Percentiles rank a stretch among this genome's conserved stretches.
Conservation (phyloP, 2,329 filamentous ascomycete species). For the Fusarium anguioides region DNA sequence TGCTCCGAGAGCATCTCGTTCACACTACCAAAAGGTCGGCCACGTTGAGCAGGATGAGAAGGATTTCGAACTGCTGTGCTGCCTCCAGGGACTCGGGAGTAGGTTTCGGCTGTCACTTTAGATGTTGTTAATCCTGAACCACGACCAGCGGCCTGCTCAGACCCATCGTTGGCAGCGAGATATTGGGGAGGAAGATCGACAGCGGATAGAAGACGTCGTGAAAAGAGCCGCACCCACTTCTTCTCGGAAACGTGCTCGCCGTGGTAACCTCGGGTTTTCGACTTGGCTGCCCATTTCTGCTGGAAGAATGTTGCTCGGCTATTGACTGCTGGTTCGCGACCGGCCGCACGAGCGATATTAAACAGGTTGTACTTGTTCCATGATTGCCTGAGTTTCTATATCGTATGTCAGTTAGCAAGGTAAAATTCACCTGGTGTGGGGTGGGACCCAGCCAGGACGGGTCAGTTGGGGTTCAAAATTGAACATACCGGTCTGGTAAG, state of each 20-base stretch:
- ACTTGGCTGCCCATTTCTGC: slow-evolving; percentile 97
- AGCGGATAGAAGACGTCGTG: slow-evolving; percentile 80
- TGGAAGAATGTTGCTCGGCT: slow-evolving; percentile 83
- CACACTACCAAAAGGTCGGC: slow-evolving; percentile 47
- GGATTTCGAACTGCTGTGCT: slow-evolving; percentile 28
- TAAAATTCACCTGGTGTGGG: slow-evolving; percentile 15
- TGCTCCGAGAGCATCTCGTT: slow-evolving; percentile 50
- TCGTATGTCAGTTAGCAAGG: slow-evolving; percentile 31
- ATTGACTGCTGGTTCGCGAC: slow-evolving; percentile 47
- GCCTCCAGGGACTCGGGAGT: slow-evolving; percentile 46
- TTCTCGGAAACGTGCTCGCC: slow-evolving; percentile 94
- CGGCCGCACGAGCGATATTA: slow-evolving; percentile 71
- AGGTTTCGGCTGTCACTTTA: slow-evolving; percentile 49
- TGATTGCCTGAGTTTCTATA: slow-evolving; percentile 90
- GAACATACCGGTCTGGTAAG: slow-evolving; percentile 72
- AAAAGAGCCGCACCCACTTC: slow-evolving; percentile 95
- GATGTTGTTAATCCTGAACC: slow-evolving; percentile 72
- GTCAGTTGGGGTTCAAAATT: neutral
- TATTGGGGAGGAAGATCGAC: slow-evolving; percentile 86
- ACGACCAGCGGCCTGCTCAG: slow-evolving; percentile 83
- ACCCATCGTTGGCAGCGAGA: slow-evolving; percentile 84
- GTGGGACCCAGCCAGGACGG: neutral
- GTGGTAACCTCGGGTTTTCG: slow-evolving; percentile 85
- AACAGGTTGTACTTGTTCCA: slow-evolving; percentile 99
- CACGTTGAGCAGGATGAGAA: slow-evolving; percentile 39